Base-by-base conservation (phyloP, 192 early-diverging fungal species). In the Coemansia sp. region DNA sequence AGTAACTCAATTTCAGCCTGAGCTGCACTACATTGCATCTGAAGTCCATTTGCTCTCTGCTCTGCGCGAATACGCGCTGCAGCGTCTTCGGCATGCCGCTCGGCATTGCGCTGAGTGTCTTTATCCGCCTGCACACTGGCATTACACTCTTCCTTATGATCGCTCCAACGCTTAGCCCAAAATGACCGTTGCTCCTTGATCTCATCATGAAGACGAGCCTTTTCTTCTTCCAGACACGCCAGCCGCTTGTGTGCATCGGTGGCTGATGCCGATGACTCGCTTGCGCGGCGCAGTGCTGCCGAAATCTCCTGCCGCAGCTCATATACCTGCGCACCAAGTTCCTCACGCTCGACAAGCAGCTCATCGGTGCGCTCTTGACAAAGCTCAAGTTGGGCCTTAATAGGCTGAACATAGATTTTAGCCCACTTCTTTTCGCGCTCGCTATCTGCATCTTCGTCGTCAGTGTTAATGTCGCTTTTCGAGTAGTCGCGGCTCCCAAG, bases 361-460 rank as follows among this genome's bases (percentile, higher is more conserved):
- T 73, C 70, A 32, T 79, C 76, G 1, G 60, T 60, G 48, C 64
- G 76, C 23, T 79, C 76, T 32, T 66, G 76, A 5, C 70, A 67
- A 49, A 79, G 12, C 35, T 73, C 50, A 21, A 79, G 67, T 39
- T 73, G 76, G 4, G 64, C 57, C 61, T 64, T 69, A 11, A 79
- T 23, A 0, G 76, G 76, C 51, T 70, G 70, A 0, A 79, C 41
- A 45, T 79, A 70, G 11, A 39, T 14, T 57, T 64, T 69, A 6
- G 60, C 49, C 76, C 76, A 79, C 37, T 66, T 64, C 39, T 58
- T 55, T 25, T 73, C 67, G 37, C 62, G 47, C 23, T 78, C 66
- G 11, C 50, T 52, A 9, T 8, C 12, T n/a, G 43, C 24, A 1
- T 48, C 49, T 3, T 15, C 37, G 21, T 58, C 64, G 27, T 32